Conservation (phyloP, 768 basidiomycete genomes). For the Tephrocybe sp. region DNA sequence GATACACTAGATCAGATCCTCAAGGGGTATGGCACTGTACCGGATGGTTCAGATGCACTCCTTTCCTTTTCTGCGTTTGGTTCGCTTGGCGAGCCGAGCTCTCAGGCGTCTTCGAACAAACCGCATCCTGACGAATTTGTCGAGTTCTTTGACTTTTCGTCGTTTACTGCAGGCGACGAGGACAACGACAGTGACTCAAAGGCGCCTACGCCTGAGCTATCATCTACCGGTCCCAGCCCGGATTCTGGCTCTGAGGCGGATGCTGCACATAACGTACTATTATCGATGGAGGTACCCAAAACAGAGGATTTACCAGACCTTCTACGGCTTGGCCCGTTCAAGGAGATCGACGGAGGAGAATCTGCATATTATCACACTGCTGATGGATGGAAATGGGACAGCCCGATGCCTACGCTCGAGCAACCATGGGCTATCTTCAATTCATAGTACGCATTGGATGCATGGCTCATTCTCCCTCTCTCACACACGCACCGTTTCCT, state of each 20-base stretch:
- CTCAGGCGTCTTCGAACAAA: conserved; percentile 23
- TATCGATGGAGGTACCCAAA: conserved; percentile 44
- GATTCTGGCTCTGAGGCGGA: conserved; percentile 70
- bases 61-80: conserved; percentile 31
- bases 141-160: conserved; percentile 70
- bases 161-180: conserved; percentile 54
- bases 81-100: conserved; percentile 27
- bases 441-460: conserved; percentile 40
- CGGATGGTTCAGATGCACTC: conserved; percentile 39
- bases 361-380: conserved; percentile 59
- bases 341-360: conserved; percentile 77
- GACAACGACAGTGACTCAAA: conserved; percentile 55
- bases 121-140: conserved; percentile 46
- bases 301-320: conserved; percentile 52
- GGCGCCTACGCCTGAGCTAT: conserved; percentile 74
- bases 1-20: conserved; percentile 63
- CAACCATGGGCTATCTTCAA: conserved; percentile 74
- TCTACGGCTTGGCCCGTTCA: conserved; percentile 57
- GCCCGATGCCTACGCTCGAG: conserved; percentile 59
- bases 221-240: conserved; percentile 76
- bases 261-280: conserved; percentile 38
- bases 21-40: conserved; percentile 43
- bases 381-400: conserved; percentile 71
- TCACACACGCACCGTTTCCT: conserved; percentile 10
- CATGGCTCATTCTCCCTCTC: conserved; percentile 32